phyloP scores from a whole-genome alignment of 2,329 filamentous ascomycete genomes.

The Pseudogymnoascus sp. region DNA sequence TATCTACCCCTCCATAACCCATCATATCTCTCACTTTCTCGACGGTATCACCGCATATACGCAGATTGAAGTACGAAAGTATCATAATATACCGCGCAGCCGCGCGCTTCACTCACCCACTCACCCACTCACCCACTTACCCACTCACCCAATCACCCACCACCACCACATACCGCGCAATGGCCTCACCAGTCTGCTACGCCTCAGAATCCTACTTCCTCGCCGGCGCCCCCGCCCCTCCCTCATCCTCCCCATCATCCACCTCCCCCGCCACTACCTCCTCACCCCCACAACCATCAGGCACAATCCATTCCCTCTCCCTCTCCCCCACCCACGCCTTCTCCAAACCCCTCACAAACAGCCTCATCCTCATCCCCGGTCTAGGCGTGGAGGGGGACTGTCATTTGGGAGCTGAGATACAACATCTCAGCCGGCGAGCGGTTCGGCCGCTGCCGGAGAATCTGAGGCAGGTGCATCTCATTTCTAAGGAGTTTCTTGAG shows the following conservation, averaged over 20 bases:
- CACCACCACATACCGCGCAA: not conserved
- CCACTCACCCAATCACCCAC: not conserved
- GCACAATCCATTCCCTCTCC: slow-evolving; percentile 11
- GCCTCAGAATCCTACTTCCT: not conserved
- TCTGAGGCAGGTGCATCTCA: slow-evolving; percentile 15
- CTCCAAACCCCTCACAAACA: slow-evolving; percentile 10
- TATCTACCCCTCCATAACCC: not conserved
- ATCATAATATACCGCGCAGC: not conserved
- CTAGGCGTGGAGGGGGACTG: slow-evolving; percentile 15
- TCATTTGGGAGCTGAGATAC: slow-evolving; percentile 3
- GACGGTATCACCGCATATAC: not conserved
- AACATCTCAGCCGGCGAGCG: not conserved
- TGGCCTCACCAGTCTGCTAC: slow-evolving; percentile 5
- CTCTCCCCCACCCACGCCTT: slow-evolving; percentile 13
- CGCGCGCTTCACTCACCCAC: not conserved
- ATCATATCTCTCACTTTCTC: not conserved
- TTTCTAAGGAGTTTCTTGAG: not conserved
- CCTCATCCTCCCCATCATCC: not conserved
- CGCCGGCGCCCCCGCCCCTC: not conserved
- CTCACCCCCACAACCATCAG: not conserved
- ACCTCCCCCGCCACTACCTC: not conserved
- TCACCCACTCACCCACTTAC: not conserved
- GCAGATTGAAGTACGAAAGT: not conserved
- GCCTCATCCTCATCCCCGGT: slow-evolving; percentile 14
- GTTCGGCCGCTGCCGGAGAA: not conserved